These are phyloP conservation scores for Vitis amurensis DNA, from an alignment of 164 flowering plant species.

Conservation along the genomic window DNA sequence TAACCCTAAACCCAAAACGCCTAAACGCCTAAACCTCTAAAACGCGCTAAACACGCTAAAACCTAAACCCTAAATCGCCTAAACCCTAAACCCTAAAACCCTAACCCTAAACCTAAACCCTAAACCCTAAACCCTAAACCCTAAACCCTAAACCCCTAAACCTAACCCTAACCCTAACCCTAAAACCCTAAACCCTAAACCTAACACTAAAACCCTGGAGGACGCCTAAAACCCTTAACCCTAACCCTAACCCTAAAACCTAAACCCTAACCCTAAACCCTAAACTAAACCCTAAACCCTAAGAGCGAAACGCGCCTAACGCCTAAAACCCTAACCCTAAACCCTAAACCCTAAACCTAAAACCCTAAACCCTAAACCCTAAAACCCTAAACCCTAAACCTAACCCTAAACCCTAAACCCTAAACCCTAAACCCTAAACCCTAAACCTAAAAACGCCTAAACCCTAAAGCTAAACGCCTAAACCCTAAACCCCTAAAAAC, in stretches of 20 bases:
- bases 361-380: constrained; percentile 27
- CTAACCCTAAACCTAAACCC: constrained; percentile 20
- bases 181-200: constrained; percentile 29
- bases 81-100: constrained; percentile 21
- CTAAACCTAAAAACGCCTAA: constrained; percentile 26
- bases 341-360: constrained; percentile 17
- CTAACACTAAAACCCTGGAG: constrained; percentile 22
- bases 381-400: constrained; percentile 19
- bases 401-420: constrained; percentile 25
- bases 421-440: constrained; percentile 25
- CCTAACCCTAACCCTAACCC: constrained; percentile 27
- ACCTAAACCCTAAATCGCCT: constrained; percentile 27
- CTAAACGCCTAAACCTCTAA: too few relatives aligned
- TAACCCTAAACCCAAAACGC: constrained; percentile 23
- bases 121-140: constrained; percentile 25
- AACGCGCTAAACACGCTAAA: constrained; percentile 24
- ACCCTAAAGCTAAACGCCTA: constrained; percentile 16
- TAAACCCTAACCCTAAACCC: constrained; percentile 23
- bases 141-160: too few relatives aligned
- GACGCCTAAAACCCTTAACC: constrained; percentile 20
- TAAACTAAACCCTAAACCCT: constrained; percentile 27
- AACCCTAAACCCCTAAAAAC: constrained; percentile 19
- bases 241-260: constrained; percentile 15
- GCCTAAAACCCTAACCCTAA: too few relatives aligned
- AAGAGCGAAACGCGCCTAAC: too few relatives aligned